Evolutionary conservation across 257 asterid genomes (phyloP).

Genomic region (Misopates orontium): DNA sequence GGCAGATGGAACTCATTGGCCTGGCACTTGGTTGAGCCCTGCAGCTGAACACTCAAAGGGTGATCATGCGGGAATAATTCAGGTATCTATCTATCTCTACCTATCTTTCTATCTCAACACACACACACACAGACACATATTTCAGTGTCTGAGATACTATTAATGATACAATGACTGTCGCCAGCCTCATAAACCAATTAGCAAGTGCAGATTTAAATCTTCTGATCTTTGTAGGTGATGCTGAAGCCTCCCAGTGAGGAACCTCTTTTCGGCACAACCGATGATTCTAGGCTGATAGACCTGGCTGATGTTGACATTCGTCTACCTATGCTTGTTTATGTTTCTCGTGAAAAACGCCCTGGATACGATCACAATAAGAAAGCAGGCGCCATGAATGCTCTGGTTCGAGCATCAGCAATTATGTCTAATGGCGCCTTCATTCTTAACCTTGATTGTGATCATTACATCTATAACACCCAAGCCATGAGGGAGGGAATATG

Average conservation of each 20-base stretch:
- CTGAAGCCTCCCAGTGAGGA: constrained; percentile 84
- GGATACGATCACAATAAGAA: constrained; percentile 85
- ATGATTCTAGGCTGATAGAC: constrained; percentile 48
- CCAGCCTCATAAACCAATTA: neutral
- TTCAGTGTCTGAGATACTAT: neutral
- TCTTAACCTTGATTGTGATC: constrained; percentile 79
- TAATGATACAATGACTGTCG: too few species aligned
- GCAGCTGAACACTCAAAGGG: constrained; percentile 61
- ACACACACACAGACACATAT: neutral
- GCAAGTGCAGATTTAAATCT: neutral
- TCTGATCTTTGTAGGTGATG: constrained; percentile 55
- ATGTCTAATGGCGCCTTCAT: constrained; percentile 81
- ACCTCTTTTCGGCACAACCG: constrained; percentile 53
- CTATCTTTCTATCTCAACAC: neutral
- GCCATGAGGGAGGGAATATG: constrained; percentile 87
- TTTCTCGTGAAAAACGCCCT: constrained; percentile 79
- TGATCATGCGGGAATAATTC: constrained; percentile 82
- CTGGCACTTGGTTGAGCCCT: constrained; percentile 70
- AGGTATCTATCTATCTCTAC: constrained; percentile 36
- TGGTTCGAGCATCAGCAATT: constrained; percentile 81
- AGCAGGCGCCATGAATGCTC: constrained; percentile 85
- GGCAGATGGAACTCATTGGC: constrained; percentile 91
- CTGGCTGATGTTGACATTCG: constrained; percentile 62
- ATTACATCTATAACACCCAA: constrained; percentile 65
- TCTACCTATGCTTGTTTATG: constrained; percentile 78